Base-by-base conservation (phyloP, 2,329 filamentous ascomycete species). In the Macrophomina phaseolina region DNA sequence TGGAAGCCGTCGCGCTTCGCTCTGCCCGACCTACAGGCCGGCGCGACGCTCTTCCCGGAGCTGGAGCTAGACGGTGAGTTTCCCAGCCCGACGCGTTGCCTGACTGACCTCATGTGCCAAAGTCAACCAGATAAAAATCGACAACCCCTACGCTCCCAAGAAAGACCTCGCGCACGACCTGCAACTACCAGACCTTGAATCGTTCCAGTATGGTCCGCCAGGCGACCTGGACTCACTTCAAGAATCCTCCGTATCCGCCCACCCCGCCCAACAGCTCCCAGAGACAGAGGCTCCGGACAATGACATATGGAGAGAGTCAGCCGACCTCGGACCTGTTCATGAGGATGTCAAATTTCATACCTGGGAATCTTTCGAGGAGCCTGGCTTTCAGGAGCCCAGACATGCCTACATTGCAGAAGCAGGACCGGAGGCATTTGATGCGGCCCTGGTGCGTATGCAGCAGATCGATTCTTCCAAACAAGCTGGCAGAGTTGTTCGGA, bases 391-490 rank as follows among this genome's bases (percentile, higher is more conserved):
- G 4, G 77, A 80, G 9, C 70, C 75, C 1, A 71, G 68, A 48
- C 84, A 86, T 1, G 76, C 84, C 1, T 89, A 91, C 69, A 79
- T 93, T 12, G 89, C 88, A 2, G 92, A 95, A 77, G 87, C 89
- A 34, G 90, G 90, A 0, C 81, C 89, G 1, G 76, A 77, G 9
- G 83, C 86, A 1, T 91, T 92, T 68, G 90, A 94, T 79, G 86
- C 89, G 6, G 81, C 88, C 72, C 74, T 69, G 18, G n/a, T 42
- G 2, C 28, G 53, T 28, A 14, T 48, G 77, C 79, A 69, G 58
- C 70, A 71, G 74, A 18, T 76, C 75, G 32, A 85, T 83, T 68
- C 81, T 76, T 64, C 72, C 82, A 40, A 71, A 70, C 46, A 71
- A 81, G 38, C 74, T 70, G 76, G 75, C 14, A 75, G 75, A 34